Evolutionary conservation across 2,329 filamentous ascomycete species (phyloP), one percentile per base, ranked within the genome.

Genomic region (Grosmannia huntii): DNA sequence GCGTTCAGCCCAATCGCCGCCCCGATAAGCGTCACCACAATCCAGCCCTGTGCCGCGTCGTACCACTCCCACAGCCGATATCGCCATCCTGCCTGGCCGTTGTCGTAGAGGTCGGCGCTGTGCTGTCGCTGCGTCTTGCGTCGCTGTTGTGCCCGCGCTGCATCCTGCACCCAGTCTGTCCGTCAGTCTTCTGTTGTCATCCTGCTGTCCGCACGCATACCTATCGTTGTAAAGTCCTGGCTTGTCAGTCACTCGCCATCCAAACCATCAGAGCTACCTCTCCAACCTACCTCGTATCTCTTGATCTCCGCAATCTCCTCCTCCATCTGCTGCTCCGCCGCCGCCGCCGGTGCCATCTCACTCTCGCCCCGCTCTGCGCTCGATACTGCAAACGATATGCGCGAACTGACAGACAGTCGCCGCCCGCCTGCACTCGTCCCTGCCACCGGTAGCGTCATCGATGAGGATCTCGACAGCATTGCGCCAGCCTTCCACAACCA

Each of bases 301-400:
- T 96, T 96, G 70, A 99, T 97, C 76, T 96, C 87, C 28, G 88
- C 91, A 68, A 99, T 96, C 74, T 99, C 94, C 68, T 97, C 91
- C 61, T 90, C 87, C 64, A 95, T 89, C 62, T 86, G 81, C 66
- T 88, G 82, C 58, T 78, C 82, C 31, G 76, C 71, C 38, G 70
- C 76, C 12, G 69, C 71, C 41, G 76, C 73, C 54, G 76, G 74
- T 60, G 73, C 73, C 60, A 76, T 73, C 60, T 85, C 79, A 61
- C 83, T 84, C 62, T 61, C 63, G 55, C 62, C 62, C n/a, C 60
- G 60, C 77, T 78, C 69, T 60, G 76, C 78, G 61, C 73, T 80
- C 57, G 84, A 86, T 59, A 88, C 76, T 41, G 83, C 82, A 60
- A 85, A 86, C 51, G 85, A 84, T 55, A 89, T 75, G 60, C 87